A percentile compares a stretch with the other conserved stretches of the same genome.
Evolutionary conservation across 2,329 filamentous ascomycete species (phyloP).

Genomic region (Trichoderma hamatum): DNA sequence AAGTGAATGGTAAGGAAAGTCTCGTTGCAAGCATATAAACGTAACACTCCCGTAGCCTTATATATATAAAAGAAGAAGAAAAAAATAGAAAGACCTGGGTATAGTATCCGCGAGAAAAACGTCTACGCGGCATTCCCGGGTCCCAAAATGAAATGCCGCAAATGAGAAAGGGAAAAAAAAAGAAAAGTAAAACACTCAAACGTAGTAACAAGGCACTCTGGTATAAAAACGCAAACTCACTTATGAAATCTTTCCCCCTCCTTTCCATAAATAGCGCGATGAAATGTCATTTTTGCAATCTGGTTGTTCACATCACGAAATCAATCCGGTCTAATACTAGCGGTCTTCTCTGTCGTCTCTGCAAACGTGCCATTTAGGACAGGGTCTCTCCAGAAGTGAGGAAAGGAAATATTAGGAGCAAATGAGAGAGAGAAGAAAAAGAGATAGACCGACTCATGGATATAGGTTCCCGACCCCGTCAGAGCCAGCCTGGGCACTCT

Average conservation of each 20-base stretch:
- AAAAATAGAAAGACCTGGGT: not conserved
- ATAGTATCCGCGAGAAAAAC: not conserved
- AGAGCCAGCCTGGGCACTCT: constrained; percentile 24
- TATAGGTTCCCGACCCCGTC: constrained; percentile 7
- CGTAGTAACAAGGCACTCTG: constrained; percentile 24
- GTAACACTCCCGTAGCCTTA: not conserved
- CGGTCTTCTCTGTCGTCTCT: constrained; percentile 17
- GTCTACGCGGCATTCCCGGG: not conserved
- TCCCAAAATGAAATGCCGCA: not conserved
- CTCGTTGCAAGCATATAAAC: constrained; percentile 4
- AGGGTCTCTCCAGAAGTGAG: constrained; percentile 4
- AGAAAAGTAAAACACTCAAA: not conserved
- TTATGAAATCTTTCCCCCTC: not conserved
- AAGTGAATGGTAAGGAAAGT: not conserved
- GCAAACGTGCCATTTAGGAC: constrained; percentile 21
- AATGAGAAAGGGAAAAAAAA: not conserved
- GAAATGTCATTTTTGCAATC: not conserved
- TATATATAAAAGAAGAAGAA: not conserved
- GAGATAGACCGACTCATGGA: constrained; percentile 15
- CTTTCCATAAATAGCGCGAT: not conserved
- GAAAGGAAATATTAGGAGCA: not conserved
- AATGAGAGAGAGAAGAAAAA: constrained; percentile 26
- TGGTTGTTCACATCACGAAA: constrained; percentile 9
- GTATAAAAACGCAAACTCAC: constrained; percentile 27
- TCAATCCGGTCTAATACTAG: constrained; percentile 6